Percentiles rank a stretch among this genome's conserved stretches.
These are phyloP conservation scores for Senna tora DNA, from an alignment of 306 rosid genomes.

Conservation along the genomic window DNA sequence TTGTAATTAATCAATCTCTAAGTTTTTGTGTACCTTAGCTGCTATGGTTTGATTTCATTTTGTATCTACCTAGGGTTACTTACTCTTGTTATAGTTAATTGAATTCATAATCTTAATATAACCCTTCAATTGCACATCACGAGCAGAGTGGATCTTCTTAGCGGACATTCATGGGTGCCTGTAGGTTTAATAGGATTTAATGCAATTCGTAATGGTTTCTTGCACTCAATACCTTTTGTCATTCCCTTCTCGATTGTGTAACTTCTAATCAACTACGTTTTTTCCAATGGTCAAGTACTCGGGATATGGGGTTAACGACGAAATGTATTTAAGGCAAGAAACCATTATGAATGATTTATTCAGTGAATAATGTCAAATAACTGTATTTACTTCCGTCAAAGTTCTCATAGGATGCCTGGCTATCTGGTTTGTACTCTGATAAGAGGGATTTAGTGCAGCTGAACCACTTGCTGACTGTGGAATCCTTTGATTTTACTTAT, in stretches of 20 bases:
- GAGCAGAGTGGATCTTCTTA: constrained; percentile 1
- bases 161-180: background rate
- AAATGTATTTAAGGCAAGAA: no score
- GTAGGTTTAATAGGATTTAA: background rate
- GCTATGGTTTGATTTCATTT: constrained; percentile 1
- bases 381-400: background rate
- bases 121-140: constrained; percentile 24
- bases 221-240: constrained; percentile 33
- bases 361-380: background rate
- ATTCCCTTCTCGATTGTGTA: constrained; percentile 8
- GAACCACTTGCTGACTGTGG: constrained; percentile 40
- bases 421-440: constrained; percentile 5
- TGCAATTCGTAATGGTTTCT: background rate
- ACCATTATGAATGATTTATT: background rate
- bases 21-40: background rate
- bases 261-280: constrained; percentile 1
- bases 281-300: no score
- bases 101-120: constrained; percentile 16
- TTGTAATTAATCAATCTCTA: constrained; percentile 4
- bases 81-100: constrained; percentile 27
- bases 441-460: constrained; percentile 28
- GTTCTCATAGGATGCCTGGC: background rate
- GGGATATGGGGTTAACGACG: no score
- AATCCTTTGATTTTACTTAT: no score
- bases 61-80: constrained; percentile 25